Conservation (phyloP, 495 filamentous ascomycete genomes). For the Neurospora hispaniola region DNA sequence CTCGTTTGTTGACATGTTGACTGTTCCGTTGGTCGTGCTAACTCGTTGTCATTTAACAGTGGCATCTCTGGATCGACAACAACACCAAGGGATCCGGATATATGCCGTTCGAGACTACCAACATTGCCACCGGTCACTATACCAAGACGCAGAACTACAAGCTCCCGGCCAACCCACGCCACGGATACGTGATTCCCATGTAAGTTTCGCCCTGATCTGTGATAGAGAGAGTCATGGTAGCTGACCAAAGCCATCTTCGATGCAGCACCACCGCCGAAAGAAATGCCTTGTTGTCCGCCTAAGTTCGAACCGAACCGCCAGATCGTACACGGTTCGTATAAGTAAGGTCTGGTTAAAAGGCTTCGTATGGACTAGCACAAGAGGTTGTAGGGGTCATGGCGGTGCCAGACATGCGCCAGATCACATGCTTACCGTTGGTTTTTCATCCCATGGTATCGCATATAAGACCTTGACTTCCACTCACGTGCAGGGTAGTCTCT, state of each 20-base stretch:
- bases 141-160: background rate
- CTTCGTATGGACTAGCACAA: background rate
- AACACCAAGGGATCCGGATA: slow-evolving; percentile 1
- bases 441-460: too few species aligned
- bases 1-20: background rate
- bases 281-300: background rate
- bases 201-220: background rate
- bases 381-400: background rate
- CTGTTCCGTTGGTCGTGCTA: background rate
- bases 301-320: background rate
- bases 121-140: slow-evolving; percentile 1
- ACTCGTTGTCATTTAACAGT: background rate
- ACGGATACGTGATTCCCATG: slow-evolving; percentile 4
- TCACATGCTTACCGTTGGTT: too few species aligned
- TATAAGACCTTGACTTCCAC: too few species aligned
- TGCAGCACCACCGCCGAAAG: background rate
- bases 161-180: slow-evolving; percentile 1
- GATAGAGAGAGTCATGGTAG: background rate
- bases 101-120: background rate
- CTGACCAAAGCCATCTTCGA: background rate
- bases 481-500: background rate
- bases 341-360: background rate
- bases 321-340: background rate
- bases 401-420: too few species aligned
- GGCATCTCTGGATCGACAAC: slow-evolving; percentile 5